Evolutionary conservation across 495 filamentous ascomycete species (phyloP), one percentile per base, ranked within the genome.

Genomic region (Barbatosphaeria neglecta): DNA sequence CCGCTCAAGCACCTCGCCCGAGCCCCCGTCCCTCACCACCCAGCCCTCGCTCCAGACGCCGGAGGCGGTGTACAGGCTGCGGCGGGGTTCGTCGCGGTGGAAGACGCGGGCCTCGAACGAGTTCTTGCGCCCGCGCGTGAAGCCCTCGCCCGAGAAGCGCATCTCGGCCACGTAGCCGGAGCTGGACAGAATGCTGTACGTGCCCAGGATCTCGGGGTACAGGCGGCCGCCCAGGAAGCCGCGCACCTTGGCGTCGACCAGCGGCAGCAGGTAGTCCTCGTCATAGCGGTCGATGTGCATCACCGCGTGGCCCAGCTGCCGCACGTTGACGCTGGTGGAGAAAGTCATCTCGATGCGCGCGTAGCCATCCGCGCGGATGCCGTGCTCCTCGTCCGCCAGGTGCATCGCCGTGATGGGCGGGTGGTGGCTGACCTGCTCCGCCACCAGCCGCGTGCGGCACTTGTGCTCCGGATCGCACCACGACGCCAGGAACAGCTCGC

Each of bases 261-360:
- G 49, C 10, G 69, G 66, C 13, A 73, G 57, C n/a, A 75, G 49
- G 44, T 72, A 74, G 43, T 72, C 61, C 52, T 79, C 75, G 16
- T 66, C 61, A 46, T 64, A 72, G 20, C 54, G 43, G 28, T 75
- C 71, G 41, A 78, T 51, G 47, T 67, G 68, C 22, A 66, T 44
- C 18, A 67, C 56, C 15, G 87, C 86, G 56, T 94, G 85, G 41
- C 87, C 87, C 55, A 90, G 76, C 70, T 94, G 87, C 58, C 83
- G 82, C 50, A 94, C 79, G 50, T 82, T 75, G 51, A 92, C 88
- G 38, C 81, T 80, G 18, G 80, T 77, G 23, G 80, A 80, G 58
- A 93, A 90, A 7, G 82, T 83, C 42, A 86, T 89, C 59, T 90
- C 90, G 60, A 90, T 85, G 44, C 81, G 84, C 47, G 89, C 90